Conservation (phyloP, 805 yeast species). For the Maudiozyma bulderi region DNA sequence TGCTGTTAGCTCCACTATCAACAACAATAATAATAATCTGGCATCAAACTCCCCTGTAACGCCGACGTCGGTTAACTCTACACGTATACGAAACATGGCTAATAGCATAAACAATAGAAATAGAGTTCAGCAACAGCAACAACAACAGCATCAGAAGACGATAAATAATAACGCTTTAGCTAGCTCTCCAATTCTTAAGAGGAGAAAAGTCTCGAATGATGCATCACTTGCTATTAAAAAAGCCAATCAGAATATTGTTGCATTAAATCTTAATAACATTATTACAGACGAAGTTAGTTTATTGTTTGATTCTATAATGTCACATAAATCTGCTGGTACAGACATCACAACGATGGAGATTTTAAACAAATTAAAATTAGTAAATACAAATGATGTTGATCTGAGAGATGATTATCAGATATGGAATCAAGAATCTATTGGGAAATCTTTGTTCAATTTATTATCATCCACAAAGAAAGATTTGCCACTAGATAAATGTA, state of each 20-base stretch:
- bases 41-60: conserved; percentile 3
- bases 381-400: conserved; percentile 9
- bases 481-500: conserved; percentile 17
- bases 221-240: background rate
- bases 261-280: conserved; percentile 12
- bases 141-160: background rate
- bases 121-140: background rate
- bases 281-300: conserved; percentile 18
- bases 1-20: background rate
- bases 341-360: conserved; percentile 23
- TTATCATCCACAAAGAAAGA: conserved; percentile 12
- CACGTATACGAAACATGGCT: background rate
- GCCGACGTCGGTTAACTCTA: background rate
- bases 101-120: background rate
- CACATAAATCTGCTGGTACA: conserved; percentile 18
- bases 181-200: conserved; percentile 7
- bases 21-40: background rate
- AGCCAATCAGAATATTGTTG: conserved; percentile 4
- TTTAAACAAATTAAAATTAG: conserved; percentile 15
- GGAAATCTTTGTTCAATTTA: conserved; percentile 14
- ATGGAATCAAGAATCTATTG: conserved; percentile 17
- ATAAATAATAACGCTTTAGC: background rate
- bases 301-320: conserved; percentile 19
- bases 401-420: conserved; percentile 10
- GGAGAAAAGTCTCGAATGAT: conserved; percentile 6